phyloP scores from a whole-genome alignment of 2,329 filamentous ascomycete genomes.

The Rhytidhysteron rufulum region DNA sequence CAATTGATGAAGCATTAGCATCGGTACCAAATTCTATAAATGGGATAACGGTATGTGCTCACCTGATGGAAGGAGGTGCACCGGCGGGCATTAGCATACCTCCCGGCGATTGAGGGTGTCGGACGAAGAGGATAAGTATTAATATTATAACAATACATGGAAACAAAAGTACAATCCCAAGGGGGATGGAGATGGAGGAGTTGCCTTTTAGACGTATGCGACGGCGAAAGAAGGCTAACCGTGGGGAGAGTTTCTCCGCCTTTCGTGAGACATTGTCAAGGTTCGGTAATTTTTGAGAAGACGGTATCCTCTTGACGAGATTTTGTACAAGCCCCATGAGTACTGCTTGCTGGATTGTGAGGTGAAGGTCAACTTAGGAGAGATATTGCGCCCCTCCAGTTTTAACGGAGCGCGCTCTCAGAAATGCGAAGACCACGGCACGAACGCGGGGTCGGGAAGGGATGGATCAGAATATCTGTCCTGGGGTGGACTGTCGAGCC shows the following conservation, averaged over 20 bases:
- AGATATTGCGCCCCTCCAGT: slow-evolving; percentile 11
- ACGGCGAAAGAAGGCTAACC: slow-evolving; percentile 76
- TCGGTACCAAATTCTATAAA: not conserved
- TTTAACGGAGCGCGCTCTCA: slow-evolving; percentile 3
- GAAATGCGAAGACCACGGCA: not conserved
- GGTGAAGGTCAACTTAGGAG: slow-evolving; percentile 7
- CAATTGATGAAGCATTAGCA: slow-evolving; percentile 14
- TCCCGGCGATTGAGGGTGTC: slow-evolving; percentile 78
- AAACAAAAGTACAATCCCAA: slow-evolving; percentile 90
- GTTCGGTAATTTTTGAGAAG: slow-evolving; percentile 39
- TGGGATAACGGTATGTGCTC: slow-evolving; percentile 31
- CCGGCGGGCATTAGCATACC: slow-evolving; percentile 84
- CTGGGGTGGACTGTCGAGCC: slow-evolving; percentile 4
- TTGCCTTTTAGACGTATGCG: slow-evolving; percentile 87
- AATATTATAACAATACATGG: slow-evolving; percentile 86
- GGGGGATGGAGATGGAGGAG: slow-evolving; percentile 85
- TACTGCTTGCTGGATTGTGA: slow-evolving; percentile 8
- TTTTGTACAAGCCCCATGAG: slow-evolving; percentile 43
- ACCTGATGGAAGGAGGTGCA: slow-evolving; percentile 86
- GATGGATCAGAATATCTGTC: not conserved
- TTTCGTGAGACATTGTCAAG: slow-evolving; percentile 42
- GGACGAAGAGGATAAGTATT: slow-evolving; percentile 84
- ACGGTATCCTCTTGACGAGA: slow-evolving; percentile 44
- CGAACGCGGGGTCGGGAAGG: not conserved
- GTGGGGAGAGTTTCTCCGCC: slow-evolving; percentile 43